Base-by-base conservation (phyloP, 2,329 filamentous ascomycete genomes). In the Ascochyta pisi region DNA sequence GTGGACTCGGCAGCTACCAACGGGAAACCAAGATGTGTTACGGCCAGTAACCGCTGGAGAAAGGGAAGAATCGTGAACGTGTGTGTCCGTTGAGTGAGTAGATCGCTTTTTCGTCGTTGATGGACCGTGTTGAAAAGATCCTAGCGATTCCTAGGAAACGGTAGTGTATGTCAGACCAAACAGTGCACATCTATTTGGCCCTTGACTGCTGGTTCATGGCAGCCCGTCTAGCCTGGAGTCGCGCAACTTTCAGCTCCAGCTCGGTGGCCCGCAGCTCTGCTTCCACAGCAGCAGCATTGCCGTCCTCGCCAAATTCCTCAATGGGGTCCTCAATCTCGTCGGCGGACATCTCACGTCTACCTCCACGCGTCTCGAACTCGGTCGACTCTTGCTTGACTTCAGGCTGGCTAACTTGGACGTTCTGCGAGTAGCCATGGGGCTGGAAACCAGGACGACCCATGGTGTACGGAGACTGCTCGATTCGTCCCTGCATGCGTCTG, bases 371-470 rank as follows among this genome's bases (percentile, higher is more conserved):
- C 16, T 60, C 59, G 13, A 50, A 13, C 6, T 47, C 54, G 10
- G 62, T 57, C 6, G 50, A 54, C 41, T 70, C 65, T 6, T 58
- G 58, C 48, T 68, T 70, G 56, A 68, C 56, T 29, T 46, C 54
- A 6, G 40, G 15, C 1, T 35, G 47, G 2, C 16, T 34, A n/a
- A 2, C 12, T 4, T 47, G 48, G 10, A 47, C 33, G 13, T 31
- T n/a, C 8, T 43, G 27, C 1, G 40, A 24, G 15, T 35, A 45
- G n/a, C 48, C 41, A 19, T 44, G 44, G n/a, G 31, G 37, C 13
- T 23, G 13, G 23, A 42, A 27, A 16, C 29, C 44, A 23, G 26
- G 35, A 48, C 13, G 38, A 27, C 24, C n/a, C 12, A 29, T 15
- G 22, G 22, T n/a, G 41, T 41, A 27, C 4, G 41, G 15, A 15